phyloP scores from a whole-genome alignment of 352 stramenopile genomes.

The Hyaloperonospora brassicae region DNA sequence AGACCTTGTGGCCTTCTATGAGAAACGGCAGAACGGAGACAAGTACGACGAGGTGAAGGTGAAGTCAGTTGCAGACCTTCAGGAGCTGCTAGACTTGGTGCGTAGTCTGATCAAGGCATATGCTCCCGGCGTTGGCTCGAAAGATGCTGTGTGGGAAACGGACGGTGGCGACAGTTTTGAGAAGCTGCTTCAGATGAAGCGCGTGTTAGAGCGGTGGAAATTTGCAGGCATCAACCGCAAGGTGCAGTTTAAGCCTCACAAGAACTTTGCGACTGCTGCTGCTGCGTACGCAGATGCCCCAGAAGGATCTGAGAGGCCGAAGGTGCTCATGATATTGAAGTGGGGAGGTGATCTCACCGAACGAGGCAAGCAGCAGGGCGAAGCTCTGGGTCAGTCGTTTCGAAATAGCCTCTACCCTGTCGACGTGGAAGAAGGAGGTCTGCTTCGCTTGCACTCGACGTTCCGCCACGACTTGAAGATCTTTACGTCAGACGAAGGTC shows the following conservation, averaged over 20 bases:
- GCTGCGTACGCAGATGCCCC: slow-evolving; percentile 18
- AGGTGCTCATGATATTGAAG: slow-evolving; percentile 99
- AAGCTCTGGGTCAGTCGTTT: slow-evolving; percentile 91
- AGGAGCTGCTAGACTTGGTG: slow-evolving; percentile 74
- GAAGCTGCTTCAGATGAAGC: slow-evolving; percentile 93
- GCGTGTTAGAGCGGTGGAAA: slow-evolving; percentile 95
- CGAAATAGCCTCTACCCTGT: slow-evolving; percentile 84
- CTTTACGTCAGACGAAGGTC: slow-evolving; percentile 98
- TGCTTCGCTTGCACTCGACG: slow-evolving; percentile 97
- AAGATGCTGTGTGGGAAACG: slow-evolving; percentile 78
- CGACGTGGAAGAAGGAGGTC: slow-evolving; percentile 87
- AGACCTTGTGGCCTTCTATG: slow-evolving; percentile 80
- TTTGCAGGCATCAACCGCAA: slow-evolving; percentile 98
- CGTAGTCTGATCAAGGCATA: slow-evolving; percentile 79
- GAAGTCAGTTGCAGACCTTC: slow-evolving; percentile 70
- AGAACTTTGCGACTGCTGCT: slow-evolving; percentile 38
- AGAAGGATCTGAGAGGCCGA: slow-evolving; percentile 45
- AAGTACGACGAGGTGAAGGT: slow-evolving; percentile 84
- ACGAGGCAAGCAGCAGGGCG: slow-evolving; percentile 93
- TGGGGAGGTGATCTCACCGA: slow-evolving; percentile 98
- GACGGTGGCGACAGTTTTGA: slow-evolving; percentile 85
- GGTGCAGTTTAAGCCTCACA: slow-evolving; percentile 80
- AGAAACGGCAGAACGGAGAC: slow-evolving; percentile 51
- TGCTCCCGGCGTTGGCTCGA: slow-evolving; percentile 63
- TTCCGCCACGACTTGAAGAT: slow-evolving; percentile 99